phyloP scores from a whole-genome alignment of 257 asterid species.

The Solanum pennellii region DNA sequence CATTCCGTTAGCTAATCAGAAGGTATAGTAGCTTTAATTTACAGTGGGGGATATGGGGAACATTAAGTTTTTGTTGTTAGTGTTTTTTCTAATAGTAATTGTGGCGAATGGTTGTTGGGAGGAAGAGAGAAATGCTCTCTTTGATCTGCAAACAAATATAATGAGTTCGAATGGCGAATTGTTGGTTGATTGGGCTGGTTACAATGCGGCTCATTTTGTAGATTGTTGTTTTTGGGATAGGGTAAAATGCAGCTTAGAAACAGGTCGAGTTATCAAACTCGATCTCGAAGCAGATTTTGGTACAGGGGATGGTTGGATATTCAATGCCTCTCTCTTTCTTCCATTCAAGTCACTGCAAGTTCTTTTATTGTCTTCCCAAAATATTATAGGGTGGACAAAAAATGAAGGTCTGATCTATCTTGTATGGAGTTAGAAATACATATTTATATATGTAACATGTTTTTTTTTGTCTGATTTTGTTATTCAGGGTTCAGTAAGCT shows the following conservation, averaged over 20 bases:
- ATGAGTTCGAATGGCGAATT: background rate
- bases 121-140: background rate
- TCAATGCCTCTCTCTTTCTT: background rate
- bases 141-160: background rate
- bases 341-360: background rate
- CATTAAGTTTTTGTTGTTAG: too few species aligned
- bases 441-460: background rate
- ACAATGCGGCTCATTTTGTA: background rate
- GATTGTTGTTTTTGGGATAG: background rate
- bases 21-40: too few species aligned
- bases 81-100: background rate
- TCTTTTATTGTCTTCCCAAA: rapidly evolving
- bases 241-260: background rate
- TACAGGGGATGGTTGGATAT: background rate
- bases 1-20: too few species aligned
- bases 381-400: background rate
- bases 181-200: background rate
- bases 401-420: background rate
- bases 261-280: background rate
- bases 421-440: too few species aligned
- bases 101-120: background rate
- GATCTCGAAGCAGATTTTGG: background rate
- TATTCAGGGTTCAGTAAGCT: background rate
- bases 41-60: background rate
- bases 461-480: background rate